Evolutionary conservation across 169 alveolate genomes (phyloP).

Genomic region (Amoebophrya sp.): DNA sequence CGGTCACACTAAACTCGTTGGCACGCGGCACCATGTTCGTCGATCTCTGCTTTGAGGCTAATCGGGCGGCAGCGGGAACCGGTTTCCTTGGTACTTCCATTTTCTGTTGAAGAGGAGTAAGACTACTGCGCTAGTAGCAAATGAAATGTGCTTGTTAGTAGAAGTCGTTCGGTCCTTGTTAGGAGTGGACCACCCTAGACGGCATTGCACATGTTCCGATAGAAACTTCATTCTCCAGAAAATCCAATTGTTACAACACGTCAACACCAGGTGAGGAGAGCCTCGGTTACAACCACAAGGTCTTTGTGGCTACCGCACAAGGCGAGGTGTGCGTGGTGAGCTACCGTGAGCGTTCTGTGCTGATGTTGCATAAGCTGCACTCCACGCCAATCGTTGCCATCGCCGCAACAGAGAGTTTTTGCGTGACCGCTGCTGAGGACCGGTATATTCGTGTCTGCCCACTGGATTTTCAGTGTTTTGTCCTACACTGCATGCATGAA

Average conservation of each 20-base stretch:
- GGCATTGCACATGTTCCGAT: background rate
- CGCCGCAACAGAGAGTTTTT: conserved; percentile 75
- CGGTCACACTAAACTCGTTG: conserved; percentile 72
- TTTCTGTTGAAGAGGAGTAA: too few species aligned
- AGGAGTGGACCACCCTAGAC: conserved; percentile 32
- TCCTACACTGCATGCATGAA: conserved; percentile 75
- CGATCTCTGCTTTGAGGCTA: conserved; percentile 40
- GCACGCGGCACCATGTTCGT: conserved; percentile 63
- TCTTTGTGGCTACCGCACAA: conserved; percentile 65
- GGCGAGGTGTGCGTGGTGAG: conserved; percentile 68
- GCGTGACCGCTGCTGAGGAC: conserved; percentile 82
- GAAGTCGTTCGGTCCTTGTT: conserved; percentile 34
- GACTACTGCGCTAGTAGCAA: too few species aligned
- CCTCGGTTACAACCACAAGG: conserved; percentile 52
- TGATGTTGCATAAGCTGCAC: conserved; percentile 68
- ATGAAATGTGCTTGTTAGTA: too few species aligned
- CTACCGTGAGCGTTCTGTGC: conserved; percentile 62
- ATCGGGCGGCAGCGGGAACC: too few species aligned
- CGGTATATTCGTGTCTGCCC: conserved; percentile 72
- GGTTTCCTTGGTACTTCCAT: too few species aligned
- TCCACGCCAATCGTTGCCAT: conserved; percentile 69
- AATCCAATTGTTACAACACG: conserved; percentile 60
- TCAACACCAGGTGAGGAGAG: conserved; percentile 57
- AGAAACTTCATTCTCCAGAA: conserved; percentile 55
- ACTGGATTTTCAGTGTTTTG: conserved; percentile 69